These are phyloP conservation scores for Aspergillus luchuensis DNA, from an alignment of 2,329 filamentous ascomycete species.

Conservation along the genomic window DNA sequence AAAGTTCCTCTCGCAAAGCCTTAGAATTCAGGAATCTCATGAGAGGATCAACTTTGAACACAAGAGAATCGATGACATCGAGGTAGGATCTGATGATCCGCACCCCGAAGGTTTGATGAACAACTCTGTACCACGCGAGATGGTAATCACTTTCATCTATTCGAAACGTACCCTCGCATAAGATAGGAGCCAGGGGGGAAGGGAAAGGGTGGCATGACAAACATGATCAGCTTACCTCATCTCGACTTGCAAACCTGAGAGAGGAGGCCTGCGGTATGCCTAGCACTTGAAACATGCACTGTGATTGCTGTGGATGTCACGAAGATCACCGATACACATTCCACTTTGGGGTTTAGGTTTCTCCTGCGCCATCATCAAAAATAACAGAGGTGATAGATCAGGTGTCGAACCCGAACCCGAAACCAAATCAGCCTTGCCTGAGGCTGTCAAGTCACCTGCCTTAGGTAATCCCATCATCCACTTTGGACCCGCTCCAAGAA, in stretches of 20 bases:
- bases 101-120: not conserved
- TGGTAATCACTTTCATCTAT: not conserved
- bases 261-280: not conserved
- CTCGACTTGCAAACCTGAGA: not conserved
- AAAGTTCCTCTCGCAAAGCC: not conserved
- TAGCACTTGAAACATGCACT: slow-evolving; percentile 1
- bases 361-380: not conserved
- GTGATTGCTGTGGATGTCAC: not conserved
- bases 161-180: not conserved
- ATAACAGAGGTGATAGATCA: not conserved
- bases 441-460: not conserved
- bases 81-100: not conserved
- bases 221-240: slow-evolving; percentile 3
- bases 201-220: not conserved
- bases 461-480: not conserved
- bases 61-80: not conserved
- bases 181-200: not conserved
- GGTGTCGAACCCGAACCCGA: not conserved
- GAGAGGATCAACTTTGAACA: not conserved
- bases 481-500: not conserved
- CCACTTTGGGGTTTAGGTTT: not conserved
- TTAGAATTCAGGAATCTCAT: slow-evolving; percentile 8
- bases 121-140: not conserved
- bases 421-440: slow-evolving; percentile 4
- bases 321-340: not conserved